Base-by-base conservation (phyloP, 1,139 yeast species). In the Suzukiozyma palmioleophila region DNA sequence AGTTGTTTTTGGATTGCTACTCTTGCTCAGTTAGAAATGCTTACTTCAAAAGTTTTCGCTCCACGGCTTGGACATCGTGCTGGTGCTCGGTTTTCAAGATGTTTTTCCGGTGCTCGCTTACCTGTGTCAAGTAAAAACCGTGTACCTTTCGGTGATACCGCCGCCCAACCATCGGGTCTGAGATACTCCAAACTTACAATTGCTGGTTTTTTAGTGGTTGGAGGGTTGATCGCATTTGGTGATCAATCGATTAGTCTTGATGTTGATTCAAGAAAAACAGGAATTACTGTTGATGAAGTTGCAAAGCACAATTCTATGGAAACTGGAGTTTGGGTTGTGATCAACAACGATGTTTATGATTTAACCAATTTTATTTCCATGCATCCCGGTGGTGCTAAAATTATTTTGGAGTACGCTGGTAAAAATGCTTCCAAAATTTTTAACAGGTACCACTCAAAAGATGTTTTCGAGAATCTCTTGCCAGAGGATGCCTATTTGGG, bases 381-480 rank as follows among this genome's bases (percentile, higher is more conserved):
- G 12, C 65, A 61, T 38, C 65, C 66, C 1, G 64, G 65, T 21
- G 65, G 66, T 3, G 45, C 56, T 8, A 39, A 43, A 7, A 54
- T 60, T 30, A 46, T 61, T 25, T 26, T 50, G 36, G 49, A 56
- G 35, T 57, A 51, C 39, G 65, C 62, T 16, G 65, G 66, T 10
- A 52, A 54, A 39, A 57, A 61, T 41, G 66, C 65, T 11, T 46
- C 52, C 16, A 33, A 38, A 13, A 42, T 48, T 14, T 53, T 52
- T 36, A 46, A 47, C 11, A 48, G 50, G 35, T 45, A 44, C 33
- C 56, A 52, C 35, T 48, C 58, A 5, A 43, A 44, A 13, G 52
- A 47, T 15, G 48, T 52, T 24, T 39, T 52, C 35, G 52, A 50
- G 12, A 49, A 46, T 33, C 48, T 47, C 27, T 46, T 56, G 27